Evolutionary conservation across 257 asterid species (phyloP).

Genomic region (Plantago major): DNA sequence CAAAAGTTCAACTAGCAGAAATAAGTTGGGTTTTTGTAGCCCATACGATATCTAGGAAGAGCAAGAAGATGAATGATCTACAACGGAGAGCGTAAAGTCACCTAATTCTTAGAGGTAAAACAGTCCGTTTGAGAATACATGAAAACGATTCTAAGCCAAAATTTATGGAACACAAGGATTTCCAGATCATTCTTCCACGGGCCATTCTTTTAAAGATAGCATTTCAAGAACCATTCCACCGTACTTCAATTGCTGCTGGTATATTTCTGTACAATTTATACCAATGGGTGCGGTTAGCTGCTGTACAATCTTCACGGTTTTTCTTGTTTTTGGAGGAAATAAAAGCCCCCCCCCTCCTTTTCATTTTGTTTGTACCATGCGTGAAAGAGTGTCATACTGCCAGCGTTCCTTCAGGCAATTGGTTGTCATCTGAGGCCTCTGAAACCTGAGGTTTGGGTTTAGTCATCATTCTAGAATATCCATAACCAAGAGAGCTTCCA

Average conservation of each 20-base stretch:
- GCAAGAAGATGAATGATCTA: background rate
- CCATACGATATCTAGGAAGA: too few species aligned
- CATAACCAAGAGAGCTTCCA: constrained; percentile 97
- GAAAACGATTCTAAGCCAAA: constrained; percentile 27
- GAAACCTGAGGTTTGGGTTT: constrained; percentile 56
- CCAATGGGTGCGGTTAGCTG: constrained; percentile 29
- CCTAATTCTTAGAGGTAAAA: background rate
- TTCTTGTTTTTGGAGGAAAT: constrained; percentile 14
- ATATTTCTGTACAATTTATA: constrained; percentile 42
- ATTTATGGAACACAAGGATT: constrained; percentile 30
- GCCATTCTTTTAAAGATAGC: background rate
- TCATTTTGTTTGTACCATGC: constrained; percentile 15
- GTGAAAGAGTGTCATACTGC: constrained; percentile 35
- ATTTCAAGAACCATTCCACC: constrained; percentile 5
- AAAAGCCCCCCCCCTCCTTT: constrained; percentile 14
- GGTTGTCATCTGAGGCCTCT: constrained; percentile 67
- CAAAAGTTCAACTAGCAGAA: too few species aligned
- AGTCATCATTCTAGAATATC: constrained; percentile 54
- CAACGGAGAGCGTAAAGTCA: background rate
- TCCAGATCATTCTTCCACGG: constrained; percentile 23
- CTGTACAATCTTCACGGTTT: constrained; percentile 28
- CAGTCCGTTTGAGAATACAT: constrained; percentile 8
- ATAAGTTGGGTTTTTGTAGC: too few species aligned
- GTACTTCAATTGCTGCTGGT: constrained; percentile 29
- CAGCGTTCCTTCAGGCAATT: constrained; percentile 64